Evolutionary conservation across 352 stramenopile species (phyloP).

Genomic region (Globisporangium carolinianum): DNA sequence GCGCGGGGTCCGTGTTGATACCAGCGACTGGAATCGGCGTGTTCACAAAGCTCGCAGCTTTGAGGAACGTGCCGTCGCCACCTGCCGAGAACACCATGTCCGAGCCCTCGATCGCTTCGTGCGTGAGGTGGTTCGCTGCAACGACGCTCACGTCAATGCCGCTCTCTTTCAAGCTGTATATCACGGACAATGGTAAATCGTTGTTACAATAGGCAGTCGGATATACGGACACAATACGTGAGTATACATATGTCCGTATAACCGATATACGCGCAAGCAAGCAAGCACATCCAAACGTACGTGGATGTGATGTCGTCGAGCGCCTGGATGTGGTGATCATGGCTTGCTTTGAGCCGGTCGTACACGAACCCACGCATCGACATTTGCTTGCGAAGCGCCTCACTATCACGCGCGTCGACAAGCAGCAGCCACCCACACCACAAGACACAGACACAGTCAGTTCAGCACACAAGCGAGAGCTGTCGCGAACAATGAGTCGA

Average conservation of each 20-base stretch:
- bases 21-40: constrained; percentile 77
- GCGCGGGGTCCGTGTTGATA: constrained; percentile 80
- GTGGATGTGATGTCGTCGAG: constrained; percentile 80
- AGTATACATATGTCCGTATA: too few relatives aligned
- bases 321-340: constrained; percentile 81
- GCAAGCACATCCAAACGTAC: constrained; percentile 13
- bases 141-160: constrained; percentile 68
- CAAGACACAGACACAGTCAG: neutral
- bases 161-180: constrained; percentile 50
- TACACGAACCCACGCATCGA: constrained; percentile 87
- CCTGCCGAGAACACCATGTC: constrained; percentile 86
- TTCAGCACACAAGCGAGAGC: neutral
- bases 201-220: too few relatives aligned
- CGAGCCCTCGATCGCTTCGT: constrained; percentile 66
- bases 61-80: constrained; percentile 84
- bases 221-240: too few relatives aligned
- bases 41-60: constrained; percentile 83
- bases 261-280: too few relatives aligned
- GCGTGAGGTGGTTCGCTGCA: constrained; percentile 69
- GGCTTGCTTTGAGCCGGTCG: constrained; percentile 77
- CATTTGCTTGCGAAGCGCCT: constrained; percentile 86
- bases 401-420: constrained; percentile 21
- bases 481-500: too few relatives aligned
- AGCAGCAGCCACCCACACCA: constrained; percentile 1
- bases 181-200: too few relatives aligned